Evolutionary conservation across 140 eudicot genomes (phyloP).

Genomic region (Ambrosia hybrid): DNA sequence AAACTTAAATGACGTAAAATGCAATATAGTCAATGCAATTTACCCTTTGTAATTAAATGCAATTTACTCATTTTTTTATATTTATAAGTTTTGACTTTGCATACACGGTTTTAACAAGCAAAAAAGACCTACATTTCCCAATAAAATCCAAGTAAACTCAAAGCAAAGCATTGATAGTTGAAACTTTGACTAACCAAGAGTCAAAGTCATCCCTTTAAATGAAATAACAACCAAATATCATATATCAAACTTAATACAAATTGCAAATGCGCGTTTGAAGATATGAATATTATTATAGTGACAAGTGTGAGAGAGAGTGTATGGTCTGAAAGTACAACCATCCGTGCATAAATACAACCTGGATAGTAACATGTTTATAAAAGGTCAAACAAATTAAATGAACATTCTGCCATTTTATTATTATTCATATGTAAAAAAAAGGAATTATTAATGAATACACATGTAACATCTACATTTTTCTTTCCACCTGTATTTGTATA

Average conservation of each 20-base stretch:
- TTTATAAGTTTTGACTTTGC: not conserved
- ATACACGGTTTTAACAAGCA: constrained; percentile 32
- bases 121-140: constrained; percentile 23
- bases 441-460: constrained; percentile 30
- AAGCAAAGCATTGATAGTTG: constrained; percentile 1
- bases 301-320: constrained; percentile 8
- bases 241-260: constrained; percentile 11
- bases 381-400: not conserved
- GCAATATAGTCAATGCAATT: no score
- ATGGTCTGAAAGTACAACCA: constrained; percentile 2
- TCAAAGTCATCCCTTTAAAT: constrained; percentile 14
- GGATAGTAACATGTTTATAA: not conserved
- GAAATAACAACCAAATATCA: constrained; percentile 3
- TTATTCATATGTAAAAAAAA: constrained; percentile 1
- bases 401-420: not conserved
- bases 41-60: no score
- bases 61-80: no score
- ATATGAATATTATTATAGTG: constrained; percentile 9
- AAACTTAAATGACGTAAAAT: no score
- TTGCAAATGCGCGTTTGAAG: constrained; percentile 25
- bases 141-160: constrained; percentile 14
- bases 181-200: constrained; percentile 27
- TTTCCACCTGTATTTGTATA: constrained; percentile 14
- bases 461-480: constrained; percentile 39
- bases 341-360: not conserved